Percentiles rank a stretch among this genome's conserved stretches.
These are phyloP conservation scores for Saprolegnia diclina DNA, from an alignment of 352 stramenopile species.

Conservation along the genomic window DNA sequence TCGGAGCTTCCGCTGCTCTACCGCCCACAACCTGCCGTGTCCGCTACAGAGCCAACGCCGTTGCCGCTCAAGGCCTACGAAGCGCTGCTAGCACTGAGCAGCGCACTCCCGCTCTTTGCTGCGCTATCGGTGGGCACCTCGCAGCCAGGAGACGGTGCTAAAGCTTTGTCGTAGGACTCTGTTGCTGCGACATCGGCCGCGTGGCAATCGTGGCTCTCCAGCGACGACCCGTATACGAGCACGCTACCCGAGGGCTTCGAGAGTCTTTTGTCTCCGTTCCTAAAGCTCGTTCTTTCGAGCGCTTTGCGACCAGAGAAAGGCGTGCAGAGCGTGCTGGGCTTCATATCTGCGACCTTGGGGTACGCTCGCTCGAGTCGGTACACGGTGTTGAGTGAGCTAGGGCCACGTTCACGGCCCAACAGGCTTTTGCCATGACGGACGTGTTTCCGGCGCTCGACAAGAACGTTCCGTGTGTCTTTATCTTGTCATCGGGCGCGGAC, in stretches of 20 bases:
- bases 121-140: not conserved
- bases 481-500: constrained; percentile 67
- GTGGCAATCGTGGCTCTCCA: not conserved
- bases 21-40: too few relatives aligned
- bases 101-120: not conserved
- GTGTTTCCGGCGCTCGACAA: constrained; percentile 55
- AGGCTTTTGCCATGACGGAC: constrained; percentile 37
- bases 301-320: constrained; percentile 55
- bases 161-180: not conserved
- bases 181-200: not conserved
- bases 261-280: constrained; percentile 36
- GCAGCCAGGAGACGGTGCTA: not conserved
- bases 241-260: constrained; percentile 38
- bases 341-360: constrained; percentile 42
- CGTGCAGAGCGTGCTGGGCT: constrained; percentile 33
- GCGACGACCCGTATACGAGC: constrained; percentile 29
- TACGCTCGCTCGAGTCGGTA: not conserved
- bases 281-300: constrained; percentile 51
- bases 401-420: constrained; percentile 25
- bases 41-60: not conserved
- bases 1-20: constrained; percentile 43
- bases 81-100: not conserved
- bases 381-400: constrained; percentile 6
- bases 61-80: not conserved
- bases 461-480: constrained; percentile 62